phyloP scores from a whole-genome alignment of 2,329 filamentous ascomycete species.

The Fusarium metavorans region DNA sequence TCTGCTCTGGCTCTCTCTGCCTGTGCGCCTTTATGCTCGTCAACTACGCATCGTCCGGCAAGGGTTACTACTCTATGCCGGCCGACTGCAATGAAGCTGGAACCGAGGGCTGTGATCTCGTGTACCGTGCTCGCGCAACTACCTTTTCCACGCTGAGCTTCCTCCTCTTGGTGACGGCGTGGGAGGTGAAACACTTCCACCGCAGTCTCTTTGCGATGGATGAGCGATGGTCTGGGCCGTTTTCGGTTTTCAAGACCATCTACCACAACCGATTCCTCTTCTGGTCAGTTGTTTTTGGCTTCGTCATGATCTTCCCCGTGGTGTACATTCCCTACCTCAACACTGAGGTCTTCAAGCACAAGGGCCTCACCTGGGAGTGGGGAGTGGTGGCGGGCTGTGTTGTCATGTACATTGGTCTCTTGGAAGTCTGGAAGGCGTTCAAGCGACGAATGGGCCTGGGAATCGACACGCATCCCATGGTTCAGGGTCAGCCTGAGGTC shows the following conservation, averaged over 20 bases:
- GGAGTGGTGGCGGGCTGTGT: conserved; percentile 72
- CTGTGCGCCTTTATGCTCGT: conserved; percentile 71
- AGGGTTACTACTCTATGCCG: conserved; percentile 63
- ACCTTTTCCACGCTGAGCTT: conserved; percentile 78
- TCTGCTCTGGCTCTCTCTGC: conserved; percentile 72
- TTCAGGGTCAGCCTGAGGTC: conserved; percentile 32
- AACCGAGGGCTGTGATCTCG: conserved; percentile 62
- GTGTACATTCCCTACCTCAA: conserved; percentile 78
- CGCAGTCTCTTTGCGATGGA: conserved; percentile 78
- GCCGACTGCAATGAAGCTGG: conserved; percentile 68
- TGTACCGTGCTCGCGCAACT: conserved; percentile 75
- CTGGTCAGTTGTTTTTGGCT: conserved; percentile 71
- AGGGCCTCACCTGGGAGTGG: conserved; percentile 79
- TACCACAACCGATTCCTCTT: conserved; percentile 77
- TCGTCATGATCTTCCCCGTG: conserved; percentile 70
- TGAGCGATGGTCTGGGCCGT: conserved; percentile 60
- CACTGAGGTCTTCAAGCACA: conserved; percentile 75
- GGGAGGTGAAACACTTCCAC: conserved; percentile 80
- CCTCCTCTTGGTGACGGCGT: conserved; percentile 75
- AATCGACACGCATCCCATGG: conserved; percentile 39
- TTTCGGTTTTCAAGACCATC: conserved; percentile 69
- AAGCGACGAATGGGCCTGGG: conserved; percentile 65
- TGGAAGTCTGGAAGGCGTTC: conserved; percentile 77
- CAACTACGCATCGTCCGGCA: conserved; percentile 62
- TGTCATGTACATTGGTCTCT: conserved; percentile 69